These are phyloP conservation scores for Dictyostelium capitatum DNA, from an alignment of 78 protist genomes.

Conservation along the genomic window DNA sequence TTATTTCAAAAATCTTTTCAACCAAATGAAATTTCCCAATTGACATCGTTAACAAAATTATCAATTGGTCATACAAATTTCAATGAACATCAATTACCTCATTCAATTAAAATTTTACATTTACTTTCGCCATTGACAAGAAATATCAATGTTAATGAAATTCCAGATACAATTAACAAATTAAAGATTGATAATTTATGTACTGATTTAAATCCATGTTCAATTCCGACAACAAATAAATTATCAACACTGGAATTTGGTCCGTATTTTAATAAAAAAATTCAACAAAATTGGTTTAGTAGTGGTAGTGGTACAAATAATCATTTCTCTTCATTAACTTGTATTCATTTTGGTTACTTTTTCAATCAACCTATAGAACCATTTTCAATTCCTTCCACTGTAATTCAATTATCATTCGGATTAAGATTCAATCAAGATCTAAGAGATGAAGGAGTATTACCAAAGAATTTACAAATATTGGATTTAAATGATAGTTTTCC, in stretches of 20 bases:
- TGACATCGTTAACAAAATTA: neutral
- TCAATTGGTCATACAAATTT: neutral
- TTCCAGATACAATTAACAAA: neutral
- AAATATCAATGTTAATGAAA: neutral
- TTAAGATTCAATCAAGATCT: slow-evolving; percentile 2
- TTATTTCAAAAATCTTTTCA: neutral
- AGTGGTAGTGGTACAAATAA: neutral
- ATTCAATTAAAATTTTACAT: neutral
- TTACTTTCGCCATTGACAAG: neutral
- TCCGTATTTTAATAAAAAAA: neutral
- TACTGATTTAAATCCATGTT: neutral
- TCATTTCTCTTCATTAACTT: neutral
- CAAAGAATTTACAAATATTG: neutral
- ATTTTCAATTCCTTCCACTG: neutral
- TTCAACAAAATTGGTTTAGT: neutral
- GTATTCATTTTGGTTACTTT: neutral
- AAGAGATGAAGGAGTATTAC: neutral
- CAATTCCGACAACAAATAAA: neutral
- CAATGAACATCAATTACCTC: neutral
- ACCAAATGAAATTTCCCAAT: no score
- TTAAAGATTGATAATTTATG: neutral
- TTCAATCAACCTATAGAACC: slow-evolving; percentile 17
- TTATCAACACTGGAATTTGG: neutral
- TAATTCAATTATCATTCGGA: neutral
- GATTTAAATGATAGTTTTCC: neutral